Base-by-base conservation (phyloP, 208 protist species). In the Trypanosoma scelopori region DNA sequence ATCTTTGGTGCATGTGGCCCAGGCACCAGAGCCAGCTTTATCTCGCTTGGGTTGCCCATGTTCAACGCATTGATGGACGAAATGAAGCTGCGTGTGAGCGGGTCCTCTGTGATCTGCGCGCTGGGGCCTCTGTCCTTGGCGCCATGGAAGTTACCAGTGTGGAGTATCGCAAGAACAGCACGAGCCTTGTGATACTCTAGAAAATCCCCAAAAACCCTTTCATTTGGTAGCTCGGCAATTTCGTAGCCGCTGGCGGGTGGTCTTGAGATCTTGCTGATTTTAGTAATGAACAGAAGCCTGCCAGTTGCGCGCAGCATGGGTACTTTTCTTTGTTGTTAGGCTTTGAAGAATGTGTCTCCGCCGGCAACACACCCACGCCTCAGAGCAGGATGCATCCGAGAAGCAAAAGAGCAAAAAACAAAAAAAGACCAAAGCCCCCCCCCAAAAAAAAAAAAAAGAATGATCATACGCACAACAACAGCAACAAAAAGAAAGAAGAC, bases 161-260 rank as follows among this genome's bases (percentile, higher is more conserved):
- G 85, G 16, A 94, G 30, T 28, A 92, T 77, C 1, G 85, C 83
- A 3, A 92, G 20, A 0, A 94, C 81, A 39, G 73, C 78, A 39
- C 82, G 84, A 12, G 74, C 71, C n/a, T 78, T 74, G 71, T 91
- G 76, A 62, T 78, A 70, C 37, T 81, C 72, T 47, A 92, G 65
- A 68, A 83, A 94, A 41, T 92, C 84, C 7, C 60, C 58, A 4
- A 94, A 79, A 11, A 92, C 71, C 25, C 79, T 84, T 50, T 94
- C 89, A 53, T 91, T 91, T 13, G 89, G 89, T 45, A 94, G 60
- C 56, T 94, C 85, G 0, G 85, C 81, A 45, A 94, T 85, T 60
- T 94, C 89, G 65, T 94, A 94, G n/a, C 89, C 89, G 1, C 74
- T 72, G 7, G 75, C 77, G 7, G 89, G 89, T 7, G 89, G 85